Percentiles rank a stretch among this genome's conserved stretches.
These are phyloP conservation scores for Mesembryanthemum crystallinum DNA, from an alignment of 148 eudicot species.

Conservation along the genomic window DNA sequence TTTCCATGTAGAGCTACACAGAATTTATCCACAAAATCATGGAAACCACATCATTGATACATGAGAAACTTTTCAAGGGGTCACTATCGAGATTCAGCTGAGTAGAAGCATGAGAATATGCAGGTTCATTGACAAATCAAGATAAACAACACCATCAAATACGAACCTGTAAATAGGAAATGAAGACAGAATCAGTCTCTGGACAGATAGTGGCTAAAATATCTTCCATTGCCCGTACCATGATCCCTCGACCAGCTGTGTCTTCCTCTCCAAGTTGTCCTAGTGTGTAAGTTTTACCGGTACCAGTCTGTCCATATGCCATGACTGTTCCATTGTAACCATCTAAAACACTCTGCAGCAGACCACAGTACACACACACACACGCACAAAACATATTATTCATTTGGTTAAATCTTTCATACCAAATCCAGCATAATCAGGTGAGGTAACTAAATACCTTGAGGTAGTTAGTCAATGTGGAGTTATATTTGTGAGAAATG, in stretches of 20 bases:
- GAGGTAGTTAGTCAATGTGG: not conserved
- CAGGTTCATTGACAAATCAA: not conserved
- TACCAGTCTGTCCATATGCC: conserved; percentile 97
- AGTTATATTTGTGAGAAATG: too few relatives aligned
- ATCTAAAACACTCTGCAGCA: conserved; percentile 78
- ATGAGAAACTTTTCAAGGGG: not conserved
- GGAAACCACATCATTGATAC: not conserved
- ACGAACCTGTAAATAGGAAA: conserved; percentile 84
- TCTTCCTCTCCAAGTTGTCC: conserved; percentile 90
- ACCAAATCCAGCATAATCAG: not conserved
- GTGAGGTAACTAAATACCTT: not conserved
- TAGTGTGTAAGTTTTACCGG: conserved; percentile 87
- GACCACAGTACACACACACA: not conserved
- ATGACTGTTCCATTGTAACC: conserved; percentile 94
- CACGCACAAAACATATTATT: not conserved
- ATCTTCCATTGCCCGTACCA: conserved; percentile 96
- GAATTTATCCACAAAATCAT: not conserved
- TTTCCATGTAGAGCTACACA: conserved; percentile 89
- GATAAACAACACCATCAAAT: not conserved
- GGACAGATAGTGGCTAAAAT: conserved; percentile 59
- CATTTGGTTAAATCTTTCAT: not conserved
- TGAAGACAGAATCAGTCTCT: conserved; percentile 60
- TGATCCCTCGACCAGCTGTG: conserved; percentile 83
- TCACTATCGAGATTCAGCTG: conserved; percentile 12
- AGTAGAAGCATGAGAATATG: not conserved